Base-by-base conservation (phyloP, 176 grass and related monocot species). In the Avena sativa region DNA sequence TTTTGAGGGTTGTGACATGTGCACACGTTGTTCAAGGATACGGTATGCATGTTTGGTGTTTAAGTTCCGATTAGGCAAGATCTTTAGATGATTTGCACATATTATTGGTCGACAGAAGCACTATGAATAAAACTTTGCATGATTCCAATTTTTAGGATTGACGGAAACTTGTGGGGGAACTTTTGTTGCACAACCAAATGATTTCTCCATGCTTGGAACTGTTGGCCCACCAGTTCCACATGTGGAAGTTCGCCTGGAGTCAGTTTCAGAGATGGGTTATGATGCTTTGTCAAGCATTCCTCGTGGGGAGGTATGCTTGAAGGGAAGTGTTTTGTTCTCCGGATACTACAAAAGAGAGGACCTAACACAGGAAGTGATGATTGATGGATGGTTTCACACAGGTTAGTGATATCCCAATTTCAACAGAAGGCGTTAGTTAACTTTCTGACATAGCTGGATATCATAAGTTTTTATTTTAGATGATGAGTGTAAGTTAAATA, bases 361-460 rank as follows among this genome's bases (percentile, higher is more conserved):
- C 51, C 90, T 98, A 71, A 56, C 78, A 23, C 74, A 88, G 23
- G 96, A 98, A 84, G 96, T 95, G 66, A 91, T 95, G 88, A 64
- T 92, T 71, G 96, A 98, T 80, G 96, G 96, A 65, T 98, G 96
- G 96, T 98, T 98, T 86, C 96, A 98, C 79, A 95, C 96, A 91
- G 96, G 96, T 98, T 92, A 84, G 73, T 61, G 74, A 58, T 88
- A 83, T 85, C 15, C 3, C 12, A 57, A 69, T 47, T 70, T 79
- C 46, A 87, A 15, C 8, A 25, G 30, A 1, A 46, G 23, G 4
- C 51, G 9, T 34, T 46, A 67, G 4, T 68, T 60, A 67, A 86
- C 38, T 21, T 26, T 71, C 52, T 88, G 71, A 43, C 19, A 14
- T 19, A 50, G 34, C 21, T 85, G 46, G 21, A 74, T 62, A 65